A percentile compares a stretch with the other conserved stretches of the same genome.
Conservation (phyloP, 371 early-diverging fungal genomes). For the Zopfochytrium polystomum region DNA sequence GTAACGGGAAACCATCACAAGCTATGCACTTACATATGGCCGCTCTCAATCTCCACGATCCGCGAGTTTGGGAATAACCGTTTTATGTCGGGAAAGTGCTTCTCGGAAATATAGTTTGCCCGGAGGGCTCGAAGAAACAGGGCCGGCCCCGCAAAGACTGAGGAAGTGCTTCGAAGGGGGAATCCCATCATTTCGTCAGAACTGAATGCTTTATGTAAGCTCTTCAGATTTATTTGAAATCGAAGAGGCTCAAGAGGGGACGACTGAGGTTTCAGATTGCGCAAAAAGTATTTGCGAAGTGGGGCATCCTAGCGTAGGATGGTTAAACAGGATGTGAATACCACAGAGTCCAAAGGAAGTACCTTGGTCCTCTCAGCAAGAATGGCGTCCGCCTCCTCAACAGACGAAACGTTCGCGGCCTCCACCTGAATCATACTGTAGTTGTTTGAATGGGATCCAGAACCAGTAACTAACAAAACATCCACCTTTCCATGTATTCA, state of each 20-base stretch:
- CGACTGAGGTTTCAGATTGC: neutral
- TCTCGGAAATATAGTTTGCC: neutral
- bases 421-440: neutral
- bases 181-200: too few species aligned
- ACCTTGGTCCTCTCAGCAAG: neutral
- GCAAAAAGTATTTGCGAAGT: neutral
- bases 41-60: neutral
- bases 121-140: neutral
- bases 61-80: neutral
- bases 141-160: neutral
- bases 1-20: too few species aligned
- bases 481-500: neutral
- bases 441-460: neutral
- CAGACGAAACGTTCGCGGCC: neutral
- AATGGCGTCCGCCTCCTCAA: neutral
- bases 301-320: neutral
- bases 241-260: neutral
- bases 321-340: neutral
- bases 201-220: too few species aligned
- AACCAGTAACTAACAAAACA: neutral
- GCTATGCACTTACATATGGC: conserved; percentile 1
- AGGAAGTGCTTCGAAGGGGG: conserved; percentile 1
- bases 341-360: neutral
- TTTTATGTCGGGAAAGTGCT: neutral
- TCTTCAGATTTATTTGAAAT: too few species aligned